These are phyloP conservation scores for Neltuma alba DNA, from an alignment of 306 rosid genomes.

Conservation along the genomic window DNA sequence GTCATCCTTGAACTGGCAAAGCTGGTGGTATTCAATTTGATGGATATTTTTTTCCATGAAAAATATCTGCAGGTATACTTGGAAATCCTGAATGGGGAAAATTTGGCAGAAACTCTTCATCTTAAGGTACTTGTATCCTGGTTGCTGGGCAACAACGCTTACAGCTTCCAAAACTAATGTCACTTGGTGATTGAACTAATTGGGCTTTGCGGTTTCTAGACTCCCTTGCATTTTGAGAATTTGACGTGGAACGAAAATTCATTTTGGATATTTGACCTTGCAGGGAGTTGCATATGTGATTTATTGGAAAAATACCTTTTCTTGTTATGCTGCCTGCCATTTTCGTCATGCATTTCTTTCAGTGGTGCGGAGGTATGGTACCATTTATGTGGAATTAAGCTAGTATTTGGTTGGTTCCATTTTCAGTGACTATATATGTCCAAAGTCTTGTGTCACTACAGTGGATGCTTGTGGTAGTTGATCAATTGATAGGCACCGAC, in stretches of 20 bases:
- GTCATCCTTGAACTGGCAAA: neutral
- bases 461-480: slow-evolving; percentile 11
- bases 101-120: slow-evolving; percentile 71
- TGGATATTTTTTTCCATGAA: neutral
- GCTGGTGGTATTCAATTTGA: slow-evolving; percentile 30
- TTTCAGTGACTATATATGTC: slow-evolving; percentile 7
- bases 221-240: slow-evolving; percentile 20
- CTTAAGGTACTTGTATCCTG: slow-evolving; percentile 62
- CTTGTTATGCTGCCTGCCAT: slow-evolving; percentile 84
- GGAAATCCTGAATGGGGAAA: slow-evolving; percentile 85
- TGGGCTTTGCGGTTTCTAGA: neutral
- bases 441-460: slow-evolving; percentile 24
- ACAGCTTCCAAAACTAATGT: slow-evolving; percentile 3
- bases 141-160: slow-evolving; percentile 21
- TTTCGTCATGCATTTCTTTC: slow-evolving; percentile 85
- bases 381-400: slow-evolving; percentile 21
- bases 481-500: neutral
- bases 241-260: slow-evolving; percentile 27
- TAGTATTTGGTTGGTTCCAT: slow-evolving; percentile 8
- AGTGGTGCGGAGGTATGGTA: slow-evolving; percentile 82
- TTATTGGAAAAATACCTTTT: slow-evolving; percentile 77
- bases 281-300: slow-evolving; percentile 96
- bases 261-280: slow-evolving; percentile 37
- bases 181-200: slow-evolving; percentile 21
- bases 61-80: slow-evolving; percentile 72